Conservation (phyloP, 1,284 basidiomycete genomes). For the Cutaneotrichosporon daszewskae region DNA sequence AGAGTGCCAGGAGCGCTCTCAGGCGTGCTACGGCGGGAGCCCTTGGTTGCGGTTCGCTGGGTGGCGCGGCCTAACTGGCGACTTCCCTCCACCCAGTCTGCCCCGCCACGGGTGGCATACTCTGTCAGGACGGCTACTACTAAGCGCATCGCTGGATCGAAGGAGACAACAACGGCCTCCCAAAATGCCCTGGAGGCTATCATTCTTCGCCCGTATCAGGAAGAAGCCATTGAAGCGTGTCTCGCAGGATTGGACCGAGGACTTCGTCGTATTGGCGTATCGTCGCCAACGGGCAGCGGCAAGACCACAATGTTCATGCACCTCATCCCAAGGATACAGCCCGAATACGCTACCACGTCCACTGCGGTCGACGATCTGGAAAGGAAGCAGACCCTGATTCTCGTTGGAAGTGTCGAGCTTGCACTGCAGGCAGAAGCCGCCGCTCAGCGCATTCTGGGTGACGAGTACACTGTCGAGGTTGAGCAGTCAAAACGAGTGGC, state of each 20-base stretch:
- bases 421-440: conserved; percentile 80
- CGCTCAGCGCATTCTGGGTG: conserved; percentile 62
- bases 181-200: neutral
- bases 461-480: conserved; percentile 71
- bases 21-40: too few relatives aligned
- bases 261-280: conserved; percentile 77
- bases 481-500: conserved; percentile 79
- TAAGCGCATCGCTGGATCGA: too few relatives aligned
- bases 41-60: too few relatives aligned
- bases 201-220: conserved; percentile 78
- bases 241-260: conserved; percentile 62
- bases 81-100: too few relatives aligned
- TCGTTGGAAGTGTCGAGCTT: conserved; percentile 57
- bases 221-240: conserved; percentile 76
- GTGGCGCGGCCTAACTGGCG: too few relatives aligned
- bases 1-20: too few relatives aligned
- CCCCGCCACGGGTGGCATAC: too few relatives aligned
- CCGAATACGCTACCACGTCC: neutral
- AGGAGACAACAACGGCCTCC: neutral
- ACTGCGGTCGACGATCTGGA: neutral
- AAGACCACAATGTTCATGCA: conserved; percentile 90
- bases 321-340: conserved; percentile 54
- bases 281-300: conserved; percentile 82
- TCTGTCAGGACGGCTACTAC: too few relatives aligned
- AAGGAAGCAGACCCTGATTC: conserved; percentile 26